Base-by-base conservation (phyloP, 306 rosid genomes). In the Acacia melanoxylon region DNA sequence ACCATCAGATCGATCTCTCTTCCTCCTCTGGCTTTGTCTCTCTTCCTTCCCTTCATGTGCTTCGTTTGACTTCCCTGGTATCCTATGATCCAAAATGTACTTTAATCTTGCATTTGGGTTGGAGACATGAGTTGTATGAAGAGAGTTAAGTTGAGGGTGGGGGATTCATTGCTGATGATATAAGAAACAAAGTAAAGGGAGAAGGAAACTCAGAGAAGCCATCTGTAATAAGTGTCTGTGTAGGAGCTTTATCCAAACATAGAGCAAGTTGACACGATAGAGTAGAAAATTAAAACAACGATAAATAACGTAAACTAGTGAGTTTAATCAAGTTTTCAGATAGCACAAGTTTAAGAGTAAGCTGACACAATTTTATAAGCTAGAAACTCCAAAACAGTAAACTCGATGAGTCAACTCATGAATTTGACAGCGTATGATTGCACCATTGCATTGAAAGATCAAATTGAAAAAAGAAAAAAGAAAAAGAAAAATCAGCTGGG, bases 221-320 rank as follows among this genome's bases (percentile, higher is more conserved):
- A 92, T 89, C 91, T 96, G 90, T 86, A 92, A 65, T 89, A 88
- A 79, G 62, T 88, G 78, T 78, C 88, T 92, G 77, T 83, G 89
- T n/a, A 86, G 81, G 80, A 96, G 90, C 86, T 89, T 96, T 98
- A 96, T 92, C 78, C 77, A 91, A 3, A 93, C 90, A 81, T 96
- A 92, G 82, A 93, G 91, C 15, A 46, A 13, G 52, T 46, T 46
- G 17, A 12, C 17, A 46, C 4, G 16, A 46, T 46, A 46, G 4
- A 10, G 16, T 46, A 13, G 4, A 46, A 46, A 46, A 11, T 4
- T 46, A 13, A 46, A 46, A 33, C n/a, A 46, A 46, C 6, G 14
- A 13, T 46, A 46, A 46, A 46, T 27, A 27, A 27, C 29, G 17
- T 46, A 46, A 2, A 94, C 98, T 81, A 85, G 79, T 77, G 83